A percentile compares a stretch with the other conserved stretches of the same genome.
phyloP scores from a whole-genome alignment of 1,139 yeast genomes.

The Diutina sp. region DNA sequence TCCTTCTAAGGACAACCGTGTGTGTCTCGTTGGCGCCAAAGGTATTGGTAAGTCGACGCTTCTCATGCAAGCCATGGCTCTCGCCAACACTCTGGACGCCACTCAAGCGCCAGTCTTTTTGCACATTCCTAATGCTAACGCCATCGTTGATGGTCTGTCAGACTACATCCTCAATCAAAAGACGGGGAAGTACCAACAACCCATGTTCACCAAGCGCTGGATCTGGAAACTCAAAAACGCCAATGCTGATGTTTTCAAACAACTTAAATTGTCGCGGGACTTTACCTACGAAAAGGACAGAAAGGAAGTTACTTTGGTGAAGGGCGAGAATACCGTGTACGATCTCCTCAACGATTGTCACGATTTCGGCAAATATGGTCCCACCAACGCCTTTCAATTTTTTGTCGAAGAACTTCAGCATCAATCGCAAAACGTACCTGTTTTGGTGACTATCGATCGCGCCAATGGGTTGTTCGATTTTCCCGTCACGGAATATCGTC shows the following conservation, averaged over 20 bases:
- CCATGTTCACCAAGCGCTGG: constrained; percentile 60
- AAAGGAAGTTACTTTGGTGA: constrained; percentile 23
- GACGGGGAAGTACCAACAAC: constrained; percentile 52
- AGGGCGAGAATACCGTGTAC: constrained; percentile 28
- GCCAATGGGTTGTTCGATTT: constrained; percentile 50
- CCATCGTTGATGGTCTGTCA: constrained; percentile 55
- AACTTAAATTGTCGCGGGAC: constrained; percentile 37
- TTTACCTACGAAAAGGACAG: constrained; percentile 20
- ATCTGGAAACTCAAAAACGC: constrained; percentile 43
- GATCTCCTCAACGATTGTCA: constrained; percentile 24
- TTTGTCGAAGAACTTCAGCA: constrained; percentile 41
- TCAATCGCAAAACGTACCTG: constrained; percentile 36
- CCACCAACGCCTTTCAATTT: constrained; percentile 32
- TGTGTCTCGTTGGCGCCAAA: constrained; percentile 52
- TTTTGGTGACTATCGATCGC: constrained; percentile 63
- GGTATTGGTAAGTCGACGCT: constrained; percentile 78
- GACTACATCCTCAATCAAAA: constrained; percentile 50
- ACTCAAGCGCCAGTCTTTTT: constrained; percentile 41
- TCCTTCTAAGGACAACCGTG: constrained; percentile 31
- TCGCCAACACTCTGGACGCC: constrained; percentile 25
- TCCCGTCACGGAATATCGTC: constrained; percentile 49
- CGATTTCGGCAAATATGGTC: constrained; percentile 25
- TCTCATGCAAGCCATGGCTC: constrained; percentile 60
- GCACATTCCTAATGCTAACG: constrained; percentile 53
- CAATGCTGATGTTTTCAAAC: constrained; percentile 37